phyloP scores from a whole-genome alignment of 495 filamentous ascomycete species.

The Letharia lupina region DNA sequence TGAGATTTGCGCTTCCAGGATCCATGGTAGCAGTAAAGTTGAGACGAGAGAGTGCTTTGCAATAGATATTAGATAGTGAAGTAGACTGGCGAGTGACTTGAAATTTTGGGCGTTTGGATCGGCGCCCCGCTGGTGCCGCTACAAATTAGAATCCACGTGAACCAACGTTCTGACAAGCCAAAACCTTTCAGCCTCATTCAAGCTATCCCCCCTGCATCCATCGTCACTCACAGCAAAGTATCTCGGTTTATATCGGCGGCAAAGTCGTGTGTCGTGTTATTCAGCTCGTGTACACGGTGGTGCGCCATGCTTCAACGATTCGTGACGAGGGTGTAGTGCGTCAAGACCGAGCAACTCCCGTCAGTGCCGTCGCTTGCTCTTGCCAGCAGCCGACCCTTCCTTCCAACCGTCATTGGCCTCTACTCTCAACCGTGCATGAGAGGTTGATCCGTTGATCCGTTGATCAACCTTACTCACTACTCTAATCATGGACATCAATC shows the following conservation, averaged over 20 bases:
- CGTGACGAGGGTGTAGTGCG: constrained; percentile 3
- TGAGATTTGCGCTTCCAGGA: too few species aligned
- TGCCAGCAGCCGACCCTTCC: constrained; percentile 1
- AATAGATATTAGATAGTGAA: too few species aligned
- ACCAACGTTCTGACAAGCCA: not conserved
- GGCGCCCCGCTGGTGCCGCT: constrained; percentile 9
- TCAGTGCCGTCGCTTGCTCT: constrained; percentile 5
- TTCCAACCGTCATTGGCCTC: constrained; percentile 13
- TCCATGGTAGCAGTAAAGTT: too few species aligned
- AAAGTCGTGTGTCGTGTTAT: constrained; percentile 9
- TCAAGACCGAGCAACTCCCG: constrained; percentile 9
- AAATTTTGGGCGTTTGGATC: constrained; percentile 9
- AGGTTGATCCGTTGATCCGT: constrained; percentile 5
- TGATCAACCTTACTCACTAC: constrained; percentile 3
- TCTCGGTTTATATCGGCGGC: too few species aligned
- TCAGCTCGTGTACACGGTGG: not conserved
- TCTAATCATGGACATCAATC: constrained; percentile 59
- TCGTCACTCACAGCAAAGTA: not conserved
- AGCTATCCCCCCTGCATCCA: constrained; percentile 2
- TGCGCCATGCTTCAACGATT: not conserved
- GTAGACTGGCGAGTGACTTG: too few species aligned
- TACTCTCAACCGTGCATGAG: constrained; percentile 6
- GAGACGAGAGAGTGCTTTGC: too few species aligned
- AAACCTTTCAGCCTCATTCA: constrained; percentile 3
- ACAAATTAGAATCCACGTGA: not conserved